Base-by-base conservation (phyloP, 805 yeast genomes). In the Yarrowia sp. region DNA sequence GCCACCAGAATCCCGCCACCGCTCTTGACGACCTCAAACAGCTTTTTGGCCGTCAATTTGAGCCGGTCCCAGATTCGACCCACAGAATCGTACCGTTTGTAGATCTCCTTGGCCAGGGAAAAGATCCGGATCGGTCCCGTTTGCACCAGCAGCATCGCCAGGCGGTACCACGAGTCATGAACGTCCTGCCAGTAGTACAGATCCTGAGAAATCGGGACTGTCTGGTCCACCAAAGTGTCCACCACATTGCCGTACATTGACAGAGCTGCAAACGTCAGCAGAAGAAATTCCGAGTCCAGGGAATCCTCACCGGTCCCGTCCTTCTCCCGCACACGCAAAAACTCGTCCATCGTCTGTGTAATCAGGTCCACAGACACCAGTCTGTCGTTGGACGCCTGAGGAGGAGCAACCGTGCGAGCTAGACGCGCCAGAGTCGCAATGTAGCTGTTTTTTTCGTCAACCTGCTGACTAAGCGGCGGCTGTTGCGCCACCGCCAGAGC, bases 161-260 rank as follows among this genome's bases (percentile, higher is more conserved):
- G 69, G 38, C 79, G 77, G 2, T 74, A 64, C 50, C 70, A 74
- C 5, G 82, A 79, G 12, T 78, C 72, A 3, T 79, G 72, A 0
- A 81, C 74, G 1, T 75, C 64, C 36, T 84, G 84, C 80, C 83
- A 86, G 73, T 85, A 86, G 41, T 76, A 76, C n/a, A 84, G 71
- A 70, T 83, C 84, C 49, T 80, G 81, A 26, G 77, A 70, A 14
- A 84, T 71, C 9, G 84, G 82, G 5, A 83, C 70, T 1, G 88
- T 84, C 15, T 77, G 75, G 8, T 73, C 72, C 46, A 85, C 73
- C 36, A 85, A 72, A 1, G 75, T 71, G 38, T 80, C 75, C 19
- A 80, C 71, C 8, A 78, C 67, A 19, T 75, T 73, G 19, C 81
- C 82, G 69, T 81, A 81, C 7, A 80, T 61, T 0, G 75, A 73